phyloP scores from a whole-genome alignment of 2,329 filamentous ascomycete genomes.

The Colletotrichum sp. region DNA sequence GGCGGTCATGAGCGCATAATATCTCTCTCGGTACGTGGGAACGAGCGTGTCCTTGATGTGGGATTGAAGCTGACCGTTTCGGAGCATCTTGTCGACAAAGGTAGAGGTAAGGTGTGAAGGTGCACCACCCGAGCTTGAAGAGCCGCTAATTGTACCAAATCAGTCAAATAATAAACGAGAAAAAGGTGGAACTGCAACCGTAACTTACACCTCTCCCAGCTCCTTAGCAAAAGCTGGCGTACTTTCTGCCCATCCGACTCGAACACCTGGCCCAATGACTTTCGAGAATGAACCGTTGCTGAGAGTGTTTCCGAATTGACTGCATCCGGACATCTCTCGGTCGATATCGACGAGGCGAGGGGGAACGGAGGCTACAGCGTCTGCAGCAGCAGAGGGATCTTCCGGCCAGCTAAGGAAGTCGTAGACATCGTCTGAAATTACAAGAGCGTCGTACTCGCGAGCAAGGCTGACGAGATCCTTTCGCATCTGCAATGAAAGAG shows the following conservation, averaged over 20 bases:
- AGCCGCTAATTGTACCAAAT: background rate
- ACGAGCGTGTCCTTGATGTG: constrained; percentile 24
- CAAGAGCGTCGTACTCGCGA: constrained; percentile 76
- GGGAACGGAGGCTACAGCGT: constrained; percentile 52
- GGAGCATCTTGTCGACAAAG: constrained; percentile 23
- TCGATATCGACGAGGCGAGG: constrained; percentile 84
- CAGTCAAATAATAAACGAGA: background rate
- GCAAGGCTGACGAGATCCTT: constrained; percentile 75
- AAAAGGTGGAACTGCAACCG: constrained; percentile 25
- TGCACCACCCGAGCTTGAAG: constrained; percentile 25
- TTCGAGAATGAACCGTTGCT: constrained; percentile 96
- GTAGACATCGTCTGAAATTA: constrained; percentile 92
- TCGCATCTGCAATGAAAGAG: constrained; percentile 75
- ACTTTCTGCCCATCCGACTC: constrained; percentile 86
- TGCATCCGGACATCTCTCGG: constrained; percentile 58
- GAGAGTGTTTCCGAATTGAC: constrained; percentile 76
- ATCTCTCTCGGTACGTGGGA: constrained; percentile 24
- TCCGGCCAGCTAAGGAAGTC: constrained; percentile 81
- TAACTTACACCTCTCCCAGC: constrained; percentile 53
- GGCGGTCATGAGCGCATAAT: constrained; percentile 20
- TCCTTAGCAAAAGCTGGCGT: constrained; percentile 59
- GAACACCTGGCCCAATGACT: constrained; percentile 77
- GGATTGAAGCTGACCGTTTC: constrained; percentile 17
- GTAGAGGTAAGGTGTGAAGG: constrained; percentile 23
- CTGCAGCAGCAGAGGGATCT: constrained; percentile 29